phyloP scores from a whole-genome alignment of 1,284 basidiomycete genomes.

The Leccinum proximum region DNA sequence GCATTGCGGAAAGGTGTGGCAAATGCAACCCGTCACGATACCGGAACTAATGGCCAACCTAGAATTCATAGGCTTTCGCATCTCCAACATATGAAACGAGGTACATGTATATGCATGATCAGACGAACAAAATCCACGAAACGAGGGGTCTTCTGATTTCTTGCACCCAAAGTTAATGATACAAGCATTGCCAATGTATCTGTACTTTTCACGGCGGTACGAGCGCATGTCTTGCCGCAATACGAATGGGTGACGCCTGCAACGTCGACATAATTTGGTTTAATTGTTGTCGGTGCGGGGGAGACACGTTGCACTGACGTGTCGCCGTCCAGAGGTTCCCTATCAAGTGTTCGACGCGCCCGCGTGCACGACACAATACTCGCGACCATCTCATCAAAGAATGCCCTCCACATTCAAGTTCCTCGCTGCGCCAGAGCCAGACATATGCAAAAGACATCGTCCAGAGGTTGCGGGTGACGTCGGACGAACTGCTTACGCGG shows the following conservation, averaged over 20 bases:
- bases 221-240: slow-evolving; percentile 58
- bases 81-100: slow-evolving; percentile 9
- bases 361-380: not conserved
- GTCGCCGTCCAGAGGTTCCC: slow-evolving; percentile 5
- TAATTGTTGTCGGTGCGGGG: slow-evolving; percentile 29
- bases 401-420: slow-evolving; percentile 22
- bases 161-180: slow-evolving; percentile 43
- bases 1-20: slow-evolving; percentile 39
- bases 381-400: not conserved
- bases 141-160: slow-evolving; percentile 43
- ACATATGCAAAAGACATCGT: slow-evolving; percentile 31
- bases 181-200: slow-evolving; percentile 27
- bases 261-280: slow-evolving; percentile 53
- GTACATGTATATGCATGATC: slow-evolving; percentile 47
- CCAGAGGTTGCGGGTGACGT: slow-evolving; percentile 28
- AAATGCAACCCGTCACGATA: slow-evolving; percentile 45
- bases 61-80: slow-evolving; percentile 13
- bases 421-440: slow-evolving; percentile 6
- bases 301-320: slow-evolving; percentile 19
- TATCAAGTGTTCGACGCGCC: slow-evolving; percentile 19
- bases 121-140: slow-evolving; percentile 53
- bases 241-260: slow-evolving; percentile 54
- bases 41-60: slow-evolving; percentile 50
- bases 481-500: slow-evolving; percentile 26
- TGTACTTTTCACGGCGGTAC: slow-evolving; percentile 31